Base-by-base conservation (phyloP, 345 rosid species). In the Adansonia digitata region DNA sequence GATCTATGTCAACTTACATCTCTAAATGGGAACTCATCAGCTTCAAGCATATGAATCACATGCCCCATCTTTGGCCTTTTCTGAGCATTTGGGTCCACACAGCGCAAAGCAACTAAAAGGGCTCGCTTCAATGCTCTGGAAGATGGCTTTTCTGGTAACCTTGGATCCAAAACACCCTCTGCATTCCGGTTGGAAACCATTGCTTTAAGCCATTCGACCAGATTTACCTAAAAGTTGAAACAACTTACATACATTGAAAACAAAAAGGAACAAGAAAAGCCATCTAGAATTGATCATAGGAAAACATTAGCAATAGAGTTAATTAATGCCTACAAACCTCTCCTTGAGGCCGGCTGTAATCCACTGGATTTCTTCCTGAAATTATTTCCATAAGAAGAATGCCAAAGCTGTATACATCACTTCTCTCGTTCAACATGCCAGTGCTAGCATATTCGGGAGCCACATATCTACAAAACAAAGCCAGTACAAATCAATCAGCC, bases 361-460 rank as follows among this genome's bases (percentile, higher is more conserved):
- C 98, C 71, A 94, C 98, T n/a, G 98, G 97, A 79, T 81, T 89
- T 81, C 98, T 89, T 70, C 98, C 98, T 2, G 97, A 91, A 48
- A 92, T 85, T 77, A 94, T 78, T 83, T 94, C 97, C 98, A 94
- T 94, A 34, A 94, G 78, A 67, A 94, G 94, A 79, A 94, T 91
- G 43, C 98, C 98, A 42, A 94, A 94, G 81, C 98, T 91, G 79
- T 94, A 94, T 1, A 85, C 94, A 81, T 94, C 97, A 56, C 98
- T 94, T 79, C 91, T 91, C 83, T 94, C 98, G 59, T 92, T 94
- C 85, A 94, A 83, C 98, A 94, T 94, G 56, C 98, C 98, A 0
- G 98, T 94, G 81, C 98, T 91, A 8, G 98, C 98, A 75, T 94
- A 94, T 69, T 94, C 98, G 22, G 98, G 98, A 62, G 98, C 98